Evolutionary conservation across 176 grass and related monocot genomes (phyloP).

Genomic region (Triticum turgidum): DNA sequence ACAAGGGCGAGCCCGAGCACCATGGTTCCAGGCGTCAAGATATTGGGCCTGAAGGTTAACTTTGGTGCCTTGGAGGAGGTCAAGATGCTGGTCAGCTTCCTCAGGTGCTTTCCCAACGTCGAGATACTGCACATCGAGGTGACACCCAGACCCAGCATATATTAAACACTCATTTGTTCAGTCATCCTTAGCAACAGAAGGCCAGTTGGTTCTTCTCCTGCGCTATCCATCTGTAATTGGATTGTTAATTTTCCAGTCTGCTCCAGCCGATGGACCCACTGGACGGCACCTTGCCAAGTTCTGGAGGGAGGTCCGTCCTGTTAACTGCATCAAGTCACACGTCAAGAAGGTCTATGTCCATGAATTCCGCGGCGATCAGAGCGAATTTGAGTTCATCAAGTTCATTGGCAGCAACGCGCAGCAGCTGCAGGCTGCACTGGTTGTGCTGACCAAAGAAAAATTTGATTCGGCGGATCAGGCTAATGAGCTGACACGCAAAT

Average conservation of each 20-base stretch:
- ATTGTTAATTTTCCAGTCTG: conserved; percentile 20
- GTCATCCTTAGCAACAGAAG: neutral
- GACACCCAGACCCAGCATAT: neutral
- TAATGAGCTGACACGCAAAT: neutral
- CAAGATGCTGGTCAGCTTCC: conserved; percentile 24
- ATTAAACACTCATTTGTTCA: neutral
- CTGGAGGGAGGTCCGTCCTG: neutral
- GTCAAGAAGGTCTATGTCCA: neutral
- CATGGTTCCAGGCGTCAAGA: conserved; percentile 11
- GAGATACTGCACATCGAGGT: conserved; percentile 22
- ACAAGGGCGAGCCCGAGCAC: neutral
- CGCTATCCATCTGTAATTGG: neutral
- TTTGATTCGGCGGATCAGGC: neutral
- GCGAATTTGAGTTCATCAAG: conserved; percentile 22
- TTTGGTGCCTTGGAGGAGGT: neutral
- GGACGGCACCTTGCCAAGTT: neutral
- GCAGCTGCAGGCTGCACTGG: neutral
- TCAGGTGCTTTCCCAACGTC: conserved; percentile 40
- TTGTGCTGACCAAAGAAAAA: neutral
- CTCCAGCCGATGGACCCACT: neutral
- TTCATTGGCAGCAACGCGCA: neutral
- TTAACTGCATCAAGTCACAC: conserved; percentile 6
- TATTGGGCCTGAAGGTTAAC: conserved; percentile 10
- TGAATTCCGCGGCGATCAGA: neutral
- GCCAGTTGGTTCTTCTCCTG: neutral